phyloP scores from a whole-genome alignment of 495 filamentous ascomycete species.

The Neurospora sp. region DNA sequence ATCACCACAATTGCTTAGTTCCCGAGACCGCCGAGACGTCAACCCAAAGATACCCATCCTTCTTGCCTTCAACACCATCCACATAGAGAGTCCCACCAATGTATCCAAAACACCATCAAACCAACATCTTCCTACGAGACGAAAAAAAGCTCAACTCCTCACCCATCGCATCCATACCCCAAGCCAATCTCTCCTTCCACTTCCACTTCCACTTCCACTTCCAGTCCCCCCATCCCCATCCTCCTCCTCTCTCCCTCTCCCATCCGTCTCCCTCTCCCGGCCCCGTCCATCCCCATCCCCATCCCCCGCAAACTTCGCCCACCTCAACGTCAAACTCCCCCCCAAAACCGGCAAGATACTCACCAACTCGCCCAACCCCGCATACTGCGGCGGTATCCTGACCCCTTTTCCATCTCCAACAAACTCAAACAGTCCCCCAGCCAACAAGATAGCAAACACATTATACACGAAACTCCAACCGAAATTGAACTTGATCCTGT shows the following conservation, averaged over 20 bases:
- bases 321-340: conserved; percentile 28
- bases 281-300: not conserved
- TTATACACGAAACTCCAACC: conserved; percentile 68
- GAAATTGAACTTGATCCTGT: conserved; percentile 60
- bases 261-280: too few species aligned
- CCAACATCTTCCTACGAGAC: not conserved
- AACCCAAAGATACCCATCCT: too few species aligned
- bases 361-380: conserved; percentile 66
- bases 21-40: too few species aligned
- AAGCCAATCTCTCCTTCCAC: not conserved
- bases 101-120: not conserved
- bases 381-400: conserved; percentile 62
- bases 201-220: not conserved
- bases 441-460: conserved; percentile 57
- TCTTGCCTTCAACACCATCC: too few species aligned
- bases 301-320: conserved; percentile 5
- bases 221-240: too few species aligned
- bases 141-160: not conserved
- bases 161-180: not conserved
- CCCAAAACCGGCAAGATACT: conserved; percentile 67
- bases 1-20: too few species aligned
- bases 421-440: conserved; percentile 50
- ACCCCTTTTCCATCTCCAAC: conserved; percentile 10
- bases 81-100: too few species aligned
- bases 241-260: too few species aligned